These are phyloP conservation scores for Euptelea pleiosperma DNA, from an alignment of 164 flowering plant genomes.

Conservation along the genomic window DNA sequence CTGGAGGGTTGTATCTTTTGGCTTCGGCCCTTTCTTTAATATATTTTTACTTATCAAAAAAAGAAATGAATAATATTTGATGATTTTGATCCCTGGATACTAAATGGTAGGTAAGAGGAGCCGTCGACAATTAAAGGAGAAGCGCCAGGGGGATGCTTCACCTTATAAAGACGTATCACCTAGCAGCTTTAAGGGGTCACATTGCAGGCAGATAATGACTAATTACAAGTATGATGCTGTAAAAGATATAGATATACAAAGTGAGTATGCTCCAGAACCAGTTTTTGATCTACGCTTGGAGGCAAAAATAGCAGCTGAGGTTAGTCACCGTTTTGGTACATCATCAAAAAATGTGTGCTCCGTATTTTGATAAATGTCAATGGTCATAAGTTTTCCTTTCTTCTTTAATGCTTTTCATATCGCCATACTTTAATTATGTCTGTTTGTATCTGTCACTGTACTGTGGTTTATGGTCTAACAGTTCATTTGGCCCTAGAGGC, in stretches of 20 bases:
- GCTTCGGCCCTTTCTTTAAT: neutral
- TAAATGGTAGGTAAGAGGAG: conserved; percentile 30
- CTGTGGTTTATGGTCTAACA: neutral
- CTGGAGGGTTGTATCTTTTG: too few relatives aligned
- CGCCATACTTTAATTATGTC: neutral
- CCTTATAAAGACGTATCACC: conserved; percentile 32
- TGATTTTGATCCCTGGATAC: neutral
- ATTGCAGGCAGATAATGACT: conserved; percentile 12
- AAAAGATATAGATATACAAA: conserved; percentile 12
- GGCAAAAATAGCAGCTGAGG: conserved; percentile 81
- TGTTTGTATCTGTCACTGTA: neutral
- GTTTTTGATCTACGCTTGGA: conserved; percentile 69
- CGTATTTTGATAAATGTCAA: neutral
- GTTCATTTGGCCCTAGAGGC: neutral
- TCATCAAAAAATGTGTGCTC: neutral
- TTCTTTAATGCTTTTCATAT: neutral
- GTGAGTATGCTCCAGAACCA: conserved; percentile 25
- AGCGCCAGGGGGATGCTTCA: conserved; percentile 31
- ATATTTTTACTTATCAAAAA: neutral
- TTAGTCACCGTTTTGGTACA: conserved; percentile 24
- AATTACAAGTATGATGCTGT: conserved; percentile 11
- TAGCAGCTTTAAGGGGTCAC: conserved; percentile 23
- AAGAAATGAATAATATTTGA: neutral
- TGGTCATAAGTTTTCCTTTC: too few relatives aligned
- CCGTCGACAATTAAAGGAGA: conserved; percentile 31